phyloP scores from a whole-genome alignment of 2,329 filamentous ascomycete genomes.

The Epichloe coenophiala region DNA sequence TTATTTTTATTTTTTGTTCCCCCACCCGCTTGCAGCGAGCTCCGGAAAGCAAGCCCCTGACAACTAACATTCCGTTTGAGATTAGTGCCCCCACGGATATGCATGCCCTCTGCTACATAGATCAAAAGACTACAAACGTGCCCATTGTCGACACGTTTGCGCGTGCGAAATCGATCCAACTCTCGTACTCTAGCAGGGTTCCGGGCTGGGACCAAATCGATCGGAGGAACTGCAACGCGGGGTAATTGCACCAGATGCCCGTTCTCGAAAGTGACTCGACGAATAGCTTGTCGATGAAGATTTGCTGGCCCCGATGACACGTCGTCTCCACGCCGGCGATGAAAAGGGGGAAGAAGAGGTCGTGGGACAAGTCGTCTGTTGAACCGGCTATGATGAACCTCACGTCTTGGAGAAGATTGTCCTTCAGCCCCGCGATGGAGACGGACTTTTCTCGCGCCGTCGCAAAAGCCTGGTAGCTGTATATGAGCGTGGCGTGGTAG shows the following conservation, averaged over 20 bases:
- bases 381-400: slow-evolving; percentile 2
- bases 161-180: slow-evolving; percentile 5
- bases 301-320: not conserved
- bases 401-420: slow-evolving; percentile 1
- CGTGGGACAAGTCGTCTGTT: slow-evolving; percentile 3
- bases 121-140: slow-evolving; percentile 4
- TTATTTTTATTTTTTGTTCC: no score
- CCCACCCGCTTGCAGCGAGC: no score
- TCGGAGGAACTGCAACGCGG: slow-evolving; percentile 5
- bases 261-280: slow-evolving; percentile 1
- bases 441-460: not conserved
- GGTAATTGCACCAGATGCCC: slow-evolving; percentile 6
- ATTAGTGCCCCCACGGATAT: no score
- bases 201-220: slow-evolving; percentile 1
- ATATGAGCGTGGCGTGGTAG: slow-evolving; percentile 10
- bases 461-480: slow-evolving; percentile 10
- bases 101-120: not conserved
- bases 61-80: no score
- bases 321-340: slow-evolving; percentile 5
- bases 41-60: no score
- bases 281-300: slow-evolving; percentile 2
- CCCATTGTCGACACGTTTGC: slow-evolving; percentile 1
- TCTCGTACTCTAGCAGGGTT: not conserved
- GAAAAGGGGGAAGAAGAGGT: slow-evolving; percentile 7
- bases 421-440: not conserved